Evolutionary conservation across 1,139 yeast genomes (phyloP), one percentile per base, ranked within the genome.

Genomic region (Yamadazyma epiphylla): DNA sequence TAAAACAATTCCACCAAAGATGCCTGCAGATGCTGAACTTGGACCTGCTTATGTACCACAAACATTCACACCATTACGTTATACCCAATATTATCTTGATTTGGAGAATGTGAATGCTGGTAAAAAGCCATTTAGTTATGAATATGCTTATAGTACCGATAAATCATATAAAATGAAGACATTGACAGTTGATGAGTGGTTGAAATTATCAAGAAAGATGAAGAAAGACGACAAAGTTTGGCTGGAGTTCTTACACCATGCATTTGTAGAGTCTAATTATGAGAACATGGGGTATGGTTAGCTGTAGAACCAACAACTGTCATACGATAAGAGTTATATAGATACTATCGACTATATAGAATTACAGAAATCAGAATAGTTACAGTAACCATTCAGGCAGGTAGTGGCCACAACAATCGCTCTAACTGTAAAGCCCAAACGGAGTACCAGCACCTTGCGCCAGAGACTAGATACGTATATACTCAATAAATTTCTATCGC

Each of bases 21-120:
- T 69, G 71, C 91, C 91, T 4, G 46, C 43, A 5, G 53, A 59
- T 15, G 42, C 60, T 13, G 67, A 73, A 3, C 52, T 79, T 22
- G 95, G 95, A 0, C 95, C 95, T 1, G 95, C 80, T 0, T 84
- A 80, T 50, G 57, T 61, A 3, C 74, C 78, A 2, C 94, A 85
- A 55, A 52, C 77, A 11, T 83, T 81, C 42, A 70, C 91, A 0
- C 95, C 95, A 0, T 69, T 72, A 29, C 64, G 76, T 37, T 86
- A 80, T 51, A 77, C 77, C 1, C 94, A 84, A 50, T 85, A 80
- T 51, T 85, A 63, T 49, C 71, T 80, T 9, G 86, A 86, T 51
- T 63, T 85, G 41, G 60, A 68, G 19, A 44, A 53, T 5, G 70
- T 78, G 31, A 73, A 79, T 42, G 42, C 53, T 3, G 74, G 76